phyloP scores from a whole-genome alignment of 2,329 filamentous ascomycete species.

The Colletotrichum cordylinicola region DNA sequence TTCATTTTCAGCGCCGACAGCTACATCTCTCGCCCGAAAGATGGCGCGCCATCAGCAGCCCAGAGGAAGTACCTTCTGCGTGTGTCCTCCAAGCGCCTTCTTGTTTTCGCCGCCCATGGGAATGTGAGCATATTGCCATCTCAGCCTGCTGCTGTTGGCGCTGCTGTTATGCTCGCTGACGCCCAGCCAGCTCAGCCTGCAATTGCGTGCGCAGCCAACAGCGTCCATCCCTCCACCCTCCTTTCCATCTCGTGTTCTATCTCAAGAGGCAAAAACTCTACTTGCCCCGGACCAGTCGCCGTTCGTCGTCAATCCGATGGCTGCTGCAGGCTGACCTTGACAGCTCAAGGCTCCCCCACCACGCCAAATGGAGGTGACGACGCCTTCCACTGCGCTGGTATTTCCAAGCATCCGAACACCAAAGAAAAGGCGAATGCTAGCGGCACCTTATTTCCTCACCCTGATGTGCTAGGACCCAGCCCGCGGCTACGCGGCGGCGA shows the following conservation, averaged over 20 bases:
- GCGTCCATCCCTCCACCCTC: constrained; percentile 18
- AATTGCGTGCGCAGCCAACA: constrained; percentile 17
- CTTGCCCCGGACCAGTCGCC: constrained; percentile 1
- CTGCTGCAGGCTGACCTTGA: not conserved
- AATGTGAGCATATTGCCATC: constrained; percentile 2
- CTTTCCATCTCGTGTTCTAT: constrained; percentile 22
- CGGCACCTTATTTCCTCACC: not conserved
- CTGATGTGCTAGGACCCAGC: not conserved
- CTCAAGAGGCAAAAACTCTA: constrained; percentile 4
- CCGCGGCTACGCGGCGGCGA: not conserved
- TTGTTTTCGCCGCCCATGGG: not conserved
- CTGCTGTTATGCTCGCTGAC: not conserved
- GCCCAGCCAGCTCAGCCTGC: constrained; percentile 4
- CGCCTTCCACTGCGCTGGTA: not conserved
- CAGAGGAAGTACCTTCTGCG: not conserved
- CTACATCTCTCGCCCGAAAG: not conserved
- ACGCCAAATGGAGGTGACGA: constrained; percentile 5
- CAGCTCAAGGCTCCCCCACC: constrained; percentile 8
- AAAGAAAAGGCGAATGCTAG: not conserved
- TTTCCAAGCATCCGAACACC: not conserved
- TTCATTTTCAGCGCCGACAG: not conserved
- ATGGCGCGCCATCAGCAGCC: not conserved
- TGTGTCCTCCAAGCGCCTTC: not conserved
- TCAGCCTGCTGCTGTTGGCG: not conserved
- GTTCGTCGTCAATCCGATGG: constrained; percentile 1